Conservation (phyloP, 306 rosid species). For the Malus orientalis region DNA sequence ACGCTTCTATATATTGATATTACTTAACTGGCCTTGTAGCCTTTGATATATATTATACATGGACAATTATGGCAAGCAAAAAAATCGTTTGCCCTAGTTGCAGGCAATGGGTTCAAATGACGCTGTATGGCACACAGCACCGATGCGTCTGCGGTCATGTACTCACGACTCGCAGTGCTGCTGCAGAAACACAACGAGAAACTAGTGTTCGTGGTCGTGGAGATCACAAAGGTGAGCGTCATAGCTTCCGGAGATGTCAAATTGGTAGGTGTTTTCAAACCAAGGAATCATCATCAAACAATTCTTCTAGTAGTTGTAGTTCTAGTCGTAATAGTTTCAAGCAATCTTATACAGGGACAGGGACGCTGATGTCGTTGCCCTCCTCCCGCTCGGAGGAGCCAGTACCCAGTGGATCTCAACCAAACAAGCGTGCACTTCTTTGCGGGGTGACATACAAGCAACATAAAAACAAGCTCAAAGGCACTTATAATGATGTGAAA, state of each 20-base stretch:
- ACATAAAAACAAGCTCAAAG: conserved; percentile 48
- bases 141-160: too few relatives aligned
- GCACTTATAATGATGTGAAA: conserved; percentile 54
- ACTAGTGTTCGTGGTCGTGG: too few relatives aligned
- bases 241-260: too few relatives aligned
- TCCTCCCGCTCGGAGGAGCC: too few relatives aligned
- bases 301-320: not conserved
- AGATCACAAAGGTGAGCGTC: too few relatives aligned
- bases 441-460: conserved; percentile 60
- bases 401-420: not conserved
- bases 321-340: not conserved
- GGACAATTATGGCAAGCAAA: too few relatives aligned
- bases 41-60: not conserved
- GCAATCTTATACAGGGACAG: not conserved
- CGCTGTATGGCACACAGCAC: too few relatives aligned
- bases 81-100: too few relatives aligned
- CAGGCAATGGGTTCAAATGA: too few relatives aligned
- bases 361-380: not conserved
- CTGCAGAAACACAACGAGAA: too few relatives aligned
- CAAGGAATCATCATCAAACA: not conserved
- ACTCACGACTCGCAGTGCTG: too few relatives aligned
- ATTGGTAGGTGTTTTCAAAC: too few relatives aligned
- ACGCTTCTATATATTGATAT: not conserved
- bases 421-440: conserved; percentile 64
- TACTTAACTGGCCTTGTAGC: not conserved